Base-by-base conservation (phyloP, 1,139 yeast species). In the Saccharomyces pastorianus region DNA sequence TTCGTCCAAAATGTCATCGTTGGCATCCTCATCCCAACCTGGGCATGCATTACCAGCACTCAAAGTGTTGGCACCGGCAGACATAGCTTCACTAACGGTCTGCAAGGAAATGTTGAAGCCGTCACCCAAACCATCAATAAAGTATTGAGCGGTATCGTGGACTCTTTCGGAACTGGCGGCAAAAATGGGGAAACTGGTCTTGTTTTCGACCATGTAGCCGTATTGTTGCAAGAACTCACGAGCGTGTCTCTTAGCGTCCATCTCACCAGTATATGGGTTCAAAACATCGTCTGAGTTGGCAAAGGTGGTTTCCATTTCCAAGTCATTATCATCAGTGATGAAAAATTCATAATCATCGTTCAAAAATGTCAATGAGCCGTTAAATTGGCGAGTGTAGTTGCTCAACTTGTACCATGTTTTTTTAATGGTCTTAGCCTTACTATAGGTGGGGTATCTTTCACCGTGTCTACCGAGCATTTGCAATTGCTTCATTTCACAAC, bases 401-500 rank as follows among this genome's bases (percentile, higher is more conserved):
- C 57, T 56, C 34, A 74, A 49, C 54, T 69, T 71, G 32, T 59
- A 51, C 51, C 58, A 63, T 6, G 64, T 50, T 3, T 41, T 29
- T 17, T 49, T 47, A 14, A 64, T 46, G 1, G 51, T 47, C 4
- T 53, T 57, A 47, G 77, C 78, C n/a, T 65, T 62, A 27, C 64
- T 58, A n/a, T 63, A 62, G 3, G 75, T 71, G 29, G 89, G 89
- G 66, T 76, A 86, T 62, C 93, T 73, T 64, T 84, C 91, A 26
- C 93, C 93, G 63, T 86, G 93, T 67, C 95, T 79, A 56, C 79
- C 75, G 51, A 81, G 71, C 57, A 82, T 69, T 59, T 82, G 83
- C 11, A 84, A 87, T 66, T 84, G 90, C 57, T 82, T 84, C 50
- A 84, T 74, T 8, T 72, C 66, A 64, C 88, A 80, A 50, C 75